Evolutionary conservation across 139 green algal genomes (phyloP).

Genomic region (Chlorella sp.): DNA sequence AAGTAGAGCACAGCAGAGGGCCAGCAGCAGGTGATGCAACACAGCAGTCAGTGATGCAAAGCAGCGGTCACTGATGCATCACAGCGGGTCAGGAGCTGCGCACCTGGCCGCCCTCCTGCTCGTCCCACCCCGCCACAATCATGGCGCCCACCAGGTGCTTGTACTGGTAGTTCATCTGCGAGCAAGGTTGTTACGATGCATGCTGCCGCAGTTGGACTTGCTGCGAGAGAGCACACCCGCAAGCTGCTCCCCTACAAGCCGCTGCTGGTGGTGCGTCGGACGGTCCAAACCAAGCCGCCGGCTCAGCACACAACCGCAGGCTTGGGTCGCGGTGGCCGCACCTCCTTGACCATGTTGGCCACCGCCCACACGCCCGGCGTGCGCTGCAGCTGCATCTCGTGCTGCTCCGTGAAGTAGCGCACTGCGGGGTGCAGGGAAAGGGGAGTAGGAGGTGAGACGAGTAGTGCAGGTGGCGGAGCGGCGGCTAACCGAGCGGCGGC

Average conservation of each 20-base stretch:
- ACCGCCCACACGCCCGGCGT: slow-evolving; percentile 79
- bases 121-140: slow-evolving; percentile 96
- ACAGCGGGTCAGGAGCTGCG: no score
- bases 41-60: no score
- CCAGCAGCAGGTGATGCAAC: no score
- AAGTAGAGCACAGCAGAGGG: no score
- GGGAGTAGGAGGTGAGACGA: neutral
- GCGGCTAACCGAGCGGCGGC: no score
- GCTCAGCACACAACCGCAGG: no score
- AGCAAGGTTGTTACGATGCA: neutral
- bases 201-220: no score
- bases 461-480: no score
- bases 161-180: slow-evolving; percentile 93
- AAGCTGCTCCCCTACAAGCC: neutral
- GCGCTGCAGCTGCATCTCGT: slow-evolving; percentile 65
- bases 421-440: slow-evolving; percentile 50
- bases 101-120: slow-evolving; percentile 77
- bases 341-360: slow-evolving; percentile 87
- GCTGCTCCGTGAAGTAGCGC: slow-evolving; percentile 60
- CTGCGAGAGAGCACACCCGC: no score
- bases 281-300: no score
- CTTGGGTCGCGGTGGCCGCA: no score
- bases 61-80: no score
- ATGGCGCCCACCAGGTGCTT: slow-evolving; percentile 94
- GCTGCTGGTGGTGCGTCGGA: neutral